phyloP scores from a whole-genome alignment of 108 stramenopile species.

The Skeletonema menzelii region DNA sequence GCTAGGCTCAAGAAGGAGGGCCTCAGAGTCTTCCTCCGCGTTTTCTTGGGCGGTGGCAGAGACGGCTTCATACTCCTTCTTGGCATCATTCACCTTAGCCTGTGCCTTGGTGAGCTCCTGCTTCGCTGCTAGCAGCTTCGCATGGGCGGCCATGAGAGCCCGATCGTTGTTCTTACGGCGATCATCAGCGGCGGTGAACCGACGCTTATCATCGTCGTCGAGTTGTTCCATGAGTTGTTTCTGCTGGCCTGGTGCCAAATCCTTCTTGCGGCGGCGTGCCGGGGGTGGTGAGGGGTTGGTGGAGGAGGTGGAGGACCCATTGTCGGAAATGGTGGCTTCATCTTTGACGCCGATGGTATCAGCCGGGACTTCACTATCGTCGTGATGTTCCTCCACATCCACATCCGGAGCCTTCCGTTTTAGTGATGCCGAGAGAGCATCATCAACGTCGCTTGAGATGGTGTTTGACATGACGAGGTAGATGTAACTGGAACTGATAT shows the following conservation, averaged over 20 bases:
- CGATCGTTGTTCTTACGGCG: constrained; percentile 26
- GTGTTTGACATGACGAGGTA: not conserved
- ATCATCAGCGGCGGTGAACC: constrained; percentile 17
- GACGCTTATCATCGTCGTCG: constrained; percentile 7
- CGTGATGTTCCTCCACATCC: not conserved
- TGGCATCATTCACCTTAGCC: constrained; percentile 16
- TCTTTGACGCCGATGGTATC: not conserved
- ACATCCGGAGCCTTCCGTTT: not conserved
- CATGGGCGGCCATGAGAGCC: constrained; percentile 17
- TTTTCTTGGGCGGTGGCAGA: constrained; percentile 12
- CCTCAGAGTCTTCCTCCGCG: constrained; percentile 20
- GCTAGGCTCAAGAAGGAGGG: constrained; percentile 32
- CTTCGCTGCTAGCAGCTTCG: constrained; percentile 23
- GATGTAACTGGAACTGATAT: too few relatives aligned
- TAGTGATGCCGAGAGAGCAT: not conserved
- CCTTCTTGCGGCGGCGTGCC: not conserved
- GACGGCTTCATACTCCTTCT: constrained; percentile 8
- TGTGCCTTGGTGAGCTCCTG: constrained; percentile 26
- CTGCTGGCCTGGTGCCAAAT: not conserved
- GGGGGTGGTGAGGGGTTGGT: not conserved
- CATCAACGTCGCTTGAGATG: not conserved
- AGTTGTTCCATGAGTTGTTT: constrained; percentile 8
- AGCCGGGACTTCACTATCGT: not conserved
- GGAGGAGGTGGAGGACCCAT: not conserved
- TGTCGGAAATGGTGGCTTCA: not conserved